Evolutionary conservation across 2,329 filamentous ascomycete species (phyloP).

Genomic region (Xylogone sp.): DNA sequence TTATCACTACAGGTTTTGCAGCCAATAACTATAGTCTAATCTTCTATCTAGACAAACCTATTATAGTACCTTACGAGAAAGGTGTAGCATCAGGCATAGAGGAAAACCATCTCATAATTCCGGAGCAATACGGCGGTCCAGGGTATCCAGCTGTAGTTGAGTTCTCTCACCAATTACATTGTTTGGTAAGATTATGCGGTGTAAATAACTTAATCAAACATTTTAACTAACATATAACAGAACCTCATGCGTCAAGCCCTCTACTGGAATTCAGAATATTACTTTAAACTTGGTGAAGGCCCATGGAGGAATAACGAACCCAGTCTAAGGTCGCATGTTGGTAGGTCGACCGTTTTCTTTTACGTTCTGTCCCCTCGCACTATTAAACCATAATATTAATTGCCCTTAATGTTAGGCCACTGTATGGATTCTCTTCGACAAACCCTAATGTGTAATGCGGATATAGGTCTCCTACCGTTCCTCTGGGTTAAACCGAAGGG

Average conservation of each 20-base stretch:
- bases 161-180: background rate
- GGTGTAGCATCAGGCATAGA: background rate
- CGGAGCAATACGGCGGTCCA: background rate
- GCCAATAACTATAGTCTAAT: background rate
- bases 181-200: background rate
- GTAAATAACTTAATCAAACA: too few species aligned
- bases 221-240: background rate
- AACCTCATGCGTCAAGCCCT: background rate
- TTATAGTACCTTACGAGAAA: background rate
- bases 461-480: background rate
- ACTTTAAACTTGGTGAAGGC: background rate
- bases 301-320: background rate
- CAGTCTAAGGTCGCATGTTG: background rate
- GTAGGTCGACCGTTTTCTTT: background rate
- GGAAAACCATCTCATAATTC: background rate
- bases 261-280: background rate
- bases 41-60: background rate
- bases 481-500: background rate
- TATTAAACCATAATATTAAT: background rate
- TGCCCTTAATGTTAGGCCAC: background rate
- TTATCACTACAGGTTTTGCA: background rate
- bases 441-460: constrained; percentile 8
- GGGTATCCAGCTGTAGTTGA: background rate
- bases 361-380: background rate
- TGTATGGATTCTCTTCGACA: constrained; percentile 7